Evolutionary conservation across 2,329 filamentous ascomycete genomes (phyloP).

Genomic region (Aspergillus fructus): DNA sequence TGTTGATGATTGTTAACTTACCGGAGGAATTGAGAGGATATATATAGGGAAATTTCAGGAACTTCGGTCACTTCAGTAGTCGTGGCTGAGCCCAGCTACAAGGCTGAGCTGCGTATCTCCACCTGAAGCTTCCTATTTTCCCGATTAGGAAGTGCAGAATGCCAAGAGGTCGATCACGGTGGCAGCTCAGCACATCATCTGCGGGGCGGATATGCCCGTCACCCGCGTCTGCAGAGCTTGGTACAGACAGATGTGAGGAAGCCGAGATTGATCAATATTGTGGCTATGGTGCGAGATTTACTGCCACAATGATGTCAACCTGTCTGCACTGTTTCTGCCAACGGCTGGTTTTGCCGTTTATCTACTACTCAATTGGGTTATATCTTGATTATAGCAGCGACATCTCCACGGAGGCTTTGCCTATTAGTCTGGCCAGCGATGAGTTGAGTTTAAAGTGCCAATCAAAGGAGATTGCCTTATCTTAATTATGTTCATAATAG

Average conservation of each 20-base stretch:
- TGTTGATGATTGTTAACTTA: not conserved
- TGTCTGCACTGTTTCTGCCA: too few species aligned
- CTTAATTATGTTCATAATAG: too few species aligned
- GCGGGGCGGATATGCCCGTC: not conserved
- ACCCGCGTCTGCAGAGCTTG: not conserved
- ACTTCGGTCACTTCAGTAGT: not conserved
- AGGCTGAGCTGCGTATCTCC: not conserved
- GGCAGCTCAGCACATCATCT: not conserved
- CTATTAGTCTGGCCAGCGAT: too few species aligned
- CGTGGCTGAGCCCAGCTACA: not conserved
- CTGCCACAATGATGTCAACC: not conserved
- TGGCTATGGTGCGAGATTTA: not conserved
- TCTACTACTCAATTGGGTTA: too few species aligned
- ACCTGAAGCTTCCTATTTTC: not conserved
- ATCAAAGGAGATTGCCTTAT: too few species aligned
- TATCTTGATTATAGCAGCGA: too few species aligned
- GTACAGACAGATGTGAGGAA: not conserved
- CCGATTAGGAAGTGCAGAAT: not conserved
- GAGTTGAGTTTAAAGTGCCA: too few species aligned
- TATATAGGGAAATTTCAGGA: not conserved
- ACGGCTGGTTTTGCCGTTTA: too few species aligned
- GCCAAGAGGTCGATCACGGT: not conserved
- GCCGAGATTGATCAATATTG: not conserved
- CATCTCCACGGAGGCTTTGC: too few species aligned
- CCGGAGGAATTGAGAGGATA: not conserved